Conservation (phyloP, 2,329 filamentous ascomycete genomes). For the Biscogniauxia sp. region DNA sequence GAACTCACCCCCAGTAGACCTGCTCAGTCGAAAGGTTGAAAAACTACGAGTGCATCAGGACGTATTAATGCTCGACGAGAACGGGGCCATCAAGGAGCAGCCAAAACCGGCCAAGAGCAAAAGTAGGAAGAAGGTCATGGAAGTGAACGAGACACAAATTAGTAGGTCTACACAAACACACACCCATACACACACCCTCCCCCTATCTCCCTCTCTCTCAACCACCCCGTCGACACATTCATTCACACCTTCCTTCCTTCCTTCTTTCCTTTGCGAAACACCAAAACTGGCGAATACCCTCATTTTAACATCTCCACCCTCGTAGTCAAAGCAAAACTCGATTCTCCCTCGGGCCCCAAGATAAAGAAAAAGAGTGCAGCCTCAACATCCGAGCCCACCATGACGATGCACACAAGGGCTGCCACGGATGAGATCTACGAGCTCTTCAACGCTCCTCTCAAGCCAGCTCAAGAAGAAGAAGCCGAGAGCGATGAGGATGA, state of each 20-base stretch:
- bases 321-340: slow-evolving; percentile 86
- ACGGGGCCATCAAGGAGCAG: slow-evolving; percentile 50
- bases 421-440: slow-evolving; percentile 97
- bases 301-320: slow-evolving; percentile 8
- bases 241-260: neutral
- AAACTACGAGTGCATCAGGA: slow-evolving; percentile 47
- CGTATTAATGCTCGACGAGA: slow-evolving; percentile 54
- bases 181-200: neutral
- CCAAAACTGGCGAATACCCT: slow-evolving; percentile 4
- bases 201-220: neutral
- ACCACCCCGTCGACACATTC: neutral
- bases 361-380: slow-evolving; percentile 64
- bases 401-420: slow-evolving; percentile 94
- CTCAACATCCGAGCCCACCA: slow-evolving; percentile 72
- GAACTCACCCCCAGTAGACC: slow-evolving; percentile 25
- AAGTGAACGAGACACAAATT: slow-evolving; percentile 89
- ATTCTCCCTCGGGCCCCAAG: slow-evolving; percentile 84
- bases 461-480: slow-evolving; percentile 33
- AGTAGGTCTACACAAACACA: slow-evolving; percentile 53
- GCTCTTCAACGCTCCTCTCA: slow-evolving; percentile 86
- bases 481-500: slow-evolving; percentile 58
- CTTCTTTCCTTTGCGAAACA: neutral
- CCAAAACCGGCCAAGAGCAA: slow-evolving; percentile 50
- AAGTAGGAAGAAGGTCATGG: slow-evolving; percentile 74
- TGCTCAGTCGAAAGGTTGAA: slow-evolving; percentile 29